Base-by-base conservation (phyloP, 768 basidiomycete genomes). In the Hydnum rufescens region DNA sequence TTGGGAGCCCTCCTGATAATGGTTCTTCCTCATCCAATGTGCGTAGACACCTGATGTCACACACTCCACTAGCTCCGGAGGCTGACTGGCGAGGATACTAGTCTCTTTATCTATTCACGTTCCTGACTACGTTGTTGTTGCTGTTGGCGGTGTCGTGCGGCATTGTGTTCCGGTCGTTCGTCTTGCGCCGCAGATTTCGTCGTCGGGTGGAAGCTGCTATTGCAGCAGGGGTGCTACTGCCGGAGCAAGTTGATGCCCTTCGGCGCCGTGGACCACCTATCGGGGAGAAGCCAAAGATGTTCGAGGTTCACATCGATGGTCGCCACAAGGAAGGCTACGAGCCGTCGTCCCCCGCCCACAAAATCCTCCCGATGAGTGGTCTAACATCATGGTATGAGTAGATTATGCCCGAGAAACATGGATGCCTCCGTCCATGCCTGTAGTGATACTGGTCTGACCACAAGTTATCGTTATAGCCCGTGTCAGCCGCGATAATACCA, bases 111-210 rank as follows among this genome's bases (percentile, higher is more conserved):
- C 52, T 59, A 19, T 59, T 57, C 52, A 57, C 57, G 13, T 59
- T 59, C 54, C 53, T 59, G 4, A 55, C 55, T n/a, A 59, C 58
- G 18, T 54, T 59, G n/a, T 46, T 59, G 32, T 51, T 59, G 23
- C 55, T 59, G 19, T 49, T 59, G n/a, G 49, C 42, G 2, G 54
- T 59, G 2, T 53, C 54, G n/a, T 58, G 57, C 42, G 52, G 48
- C 30, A 59, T 60, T 51, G 55, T 59, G 36, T 26, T 57, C 22
- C 54, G 59, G 2, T 59, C 58, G 2, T 57, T 55, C 52, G 34
- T 60, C 48, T 49, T 60, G 4, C 52, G 59, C 22, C 56, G 58
- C 5, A 54, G 59, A 4, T 60, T 60, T 47, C 56, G 59, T 2
- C 1, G 42, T 25, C 55, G 50, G 3, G 28, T 56, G n/a, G 56